Base-by-base conservation (phyloP, 1,284 basidiomycete species). In the Marasmius fiardii region DNA sequence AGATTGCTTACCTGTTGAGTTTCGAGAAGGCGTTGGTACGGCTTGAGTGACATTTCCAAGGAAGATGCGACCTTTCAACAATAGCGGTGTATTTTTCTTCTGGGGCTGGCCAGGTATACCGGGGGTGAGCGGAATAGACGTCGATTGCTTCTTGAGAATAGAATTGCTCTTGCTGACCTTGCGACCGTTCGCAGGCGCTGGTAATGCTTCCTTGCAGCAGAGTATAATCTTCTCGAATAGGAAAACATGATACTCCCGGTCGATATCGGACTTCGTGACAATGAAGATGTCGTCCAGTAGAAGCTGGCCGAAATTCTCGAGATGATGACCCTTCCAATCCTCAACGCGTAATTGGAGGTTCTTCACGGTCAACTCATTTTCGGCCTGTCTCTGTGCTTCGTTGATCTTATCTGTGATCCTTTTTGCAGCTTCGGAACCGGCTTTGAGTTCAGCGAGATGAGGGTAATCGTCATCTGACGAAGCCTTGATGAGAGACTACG, bases 241-340 rank as follows among this genome's bases (percentile, higher is more conserved):
- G 79, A 98, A 99, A 56, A 99, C 95, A 66, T 97, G 94, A 67
- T 99, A 99, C 70, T 99, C 97, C 62, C 96, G 83, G 69, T 98
- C 95, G 63, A 95, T 92, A 60, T 97, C 95, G 59, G 90, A 92
- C 74, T 99, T 99, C 63, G 92, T 95, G 53, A 99, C 97, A 60
- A 90, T 86, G 72, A 99, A 99, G 58, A 94, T 83, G 69, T 98
- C 96, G 68, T 98, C 94, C 21, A 98, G 84, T 35, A 96, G 80
- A 47, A 99, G 86, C 60, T 90, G 85, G 58, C 97, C 97, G 64
- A 99, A 99, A 63, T 93, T 91, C 63, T 86, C 86, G 43, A 98
- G 81, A 67, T 96, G 92, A 73, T 99, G 97, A 5, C 96, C 96
- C 71, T 99, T 99, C 97, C 97, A 99, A 71, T 99, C 96, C 62